These are phyloP conservation scores for Vigna hirtella DNA, from an alignment of 306 rosid genomes.

Conservation along the genomic window DNA sequence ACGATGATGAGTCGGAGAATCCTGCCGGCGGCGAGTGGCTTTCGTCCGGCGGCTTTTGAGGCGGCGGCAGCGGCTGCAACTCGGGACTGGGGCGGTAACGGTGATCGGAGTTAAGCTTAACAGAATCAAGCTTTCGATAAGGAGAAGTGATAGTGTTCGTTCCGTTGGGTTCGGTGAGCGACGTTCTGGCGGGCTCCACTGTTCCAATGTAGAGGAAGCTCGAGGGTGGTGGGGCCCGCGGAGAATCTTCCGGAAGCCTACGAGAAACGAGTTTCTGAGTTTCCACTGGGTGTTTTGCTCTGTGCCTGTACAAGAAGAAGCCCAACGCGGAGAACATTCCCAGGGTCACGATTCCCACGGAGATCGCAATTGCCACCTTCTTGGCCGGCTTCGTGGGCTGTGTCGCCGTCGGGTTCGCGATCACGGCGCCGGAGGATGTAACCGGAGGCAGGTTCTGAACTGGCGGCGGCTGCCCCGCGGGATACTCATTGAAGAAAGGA, in stretches of 20 bases:
- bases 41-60: conserved; percentile 48
- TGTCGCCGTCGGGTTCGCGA: conserved; percentile 67
- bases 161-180: conserved; percentile 41
- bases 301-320: conserved; percentile 80
- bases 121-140: conserved; percentile 60
- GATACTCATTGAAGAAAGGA: conserved; percentile 79
- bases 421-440: conserved; percentile 42
- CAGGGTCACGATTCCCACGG: conserved; percentile 72
- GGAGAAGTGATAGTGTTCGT: conserved; percentile 57
- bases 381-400: conserved; percentile 64
- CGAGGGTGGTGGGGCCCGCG: conserved; percentile 64
- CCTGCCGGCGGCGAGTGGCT: conserved; percentile 58
- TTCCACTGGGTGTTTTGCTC: conserved; percentile 57
- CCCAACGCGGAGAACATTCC: conserved; percentile 83
- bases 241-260: conserved; percentile 48
- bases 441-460: conserved; percentile 54
- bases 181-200: conserved; percentile 67
- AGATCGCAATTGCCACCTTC: conserved; percentile 74
- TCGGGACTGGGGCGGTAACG: conserved; percentile 94
- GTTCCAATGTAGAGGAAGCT: conserved; percentile 83
- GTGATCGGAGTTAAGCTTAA: conserved; percentile 61
- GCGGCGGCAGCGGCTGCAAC: conserved; percentile 85
- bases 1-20: conserved; percentile 48
- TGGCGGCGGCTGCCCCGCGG: conserved; percentile 57
- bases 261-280: conserved; percentile 61